Percentiles rank a stretch among this genome's conserved stretches.
Evolutionary conservation across 768 basidiomycete genomes (phyloP).

Genomic region (Leccinellum luteum): DNA sequence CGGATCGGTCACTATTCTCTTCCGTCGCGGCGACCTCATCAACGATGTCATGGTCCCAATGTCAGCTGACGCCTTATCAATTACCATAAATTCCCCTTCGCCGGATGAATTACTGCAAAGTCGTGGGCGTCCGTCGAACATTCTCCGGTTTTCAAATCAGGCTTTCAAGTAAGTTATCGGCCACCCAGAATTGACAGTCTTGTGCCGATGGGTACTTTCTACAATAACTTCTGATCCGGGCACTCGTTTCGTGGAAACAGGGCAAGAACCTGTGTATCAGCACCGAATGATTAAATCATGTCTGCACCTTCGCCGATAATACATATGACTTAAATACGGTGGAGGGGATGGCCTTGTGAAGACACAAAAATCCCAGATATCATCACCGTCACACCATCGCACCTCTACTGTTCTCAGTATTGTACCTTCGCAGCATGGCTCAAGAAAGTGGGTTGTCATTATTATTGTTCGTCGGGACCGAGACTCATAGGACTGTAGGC

Average conservation of each 20-base stretch:
- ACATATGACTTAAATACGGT: constrained; percentile 25
- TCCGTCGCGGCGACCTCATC: background rate
- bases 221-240: constrained; percentile 1
- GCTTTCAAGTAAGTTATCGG: constrained; percentile 15
- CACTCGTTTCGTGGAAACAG: background rate
- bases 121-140: constrained; percentile 6
- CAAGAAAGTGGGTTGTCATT: constrained; percentile 20
- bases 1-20: background rate
- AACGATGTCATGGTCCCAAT: constrained; percentile 1
- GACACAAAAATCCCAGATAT: background rate
- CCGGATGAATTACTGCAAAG: background rate
- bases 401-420: background rate
- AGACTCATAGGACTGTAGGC: constrained; percentile 25
- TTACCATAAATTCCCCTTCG: background rate
- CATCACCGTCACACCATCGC: background rate
- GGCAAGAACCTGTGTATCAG: constrained; percentile 2
- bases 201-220: background rate
- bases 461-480: background rate
- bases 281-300: background rate
- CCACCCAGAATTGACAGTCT: background rate
- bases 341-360: background rate
- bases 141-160: constrained; percentile 22
- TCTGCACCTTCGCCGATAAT: constrained; percentile 10
- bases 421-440: constrained; percentile 16
- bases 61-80: constrained; percentile 1